Percentiles rank a stretch among this genome's conserved stretches.
Evolutionary conservation across 1,284 basidiomycete species (phyloP).

Genomic region (Polyporus tsugae): DNA sequence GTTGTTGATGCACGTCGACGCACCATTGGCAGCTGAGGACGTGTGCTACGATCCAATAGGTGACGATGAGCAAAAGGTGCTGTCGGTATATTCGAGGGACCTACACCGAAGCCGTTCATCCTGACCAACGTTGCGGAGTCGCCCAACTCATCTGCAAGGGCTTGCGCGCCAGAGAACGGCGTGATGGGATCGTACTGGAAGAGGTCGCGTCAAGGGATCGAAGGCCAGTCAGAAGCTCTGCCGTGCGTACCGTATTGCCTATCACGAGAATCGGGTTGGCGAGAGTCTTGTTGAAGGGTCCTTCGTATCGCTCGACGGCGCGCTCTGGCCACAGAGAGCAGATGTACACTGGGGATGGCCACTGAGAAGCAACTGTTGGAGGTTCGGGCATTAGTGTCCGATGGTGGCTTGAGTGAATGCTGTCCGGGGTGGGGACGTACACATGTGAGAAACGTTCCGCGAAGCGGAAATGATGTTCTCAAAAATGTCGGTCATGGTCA

Average conservation of each 20-base stretch:
- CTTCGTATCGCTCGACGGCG: conserved; percentile 36
- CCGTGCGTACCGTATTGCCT: conserved; percentile 28
- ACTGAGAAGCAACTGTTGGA: conserved; percentile 17
- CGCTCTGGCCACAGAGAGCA: conserved; percentile 32
- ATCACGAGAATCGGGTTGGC: conserved; percentile 34
- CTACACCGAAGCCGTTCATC: conserved; percentile 33
- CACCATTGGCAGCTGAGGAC: background rate
- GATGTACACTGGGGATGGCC: conserved; percentile 19
- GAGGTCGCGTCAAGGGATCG: too few species aligned
- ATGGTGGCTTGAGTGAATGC: too few species aligned
- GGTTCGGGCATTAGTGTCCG: too few species aligned
- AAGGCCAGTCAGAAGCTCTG: background rate
- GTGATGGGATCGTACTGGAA: conserved; percentile 33
- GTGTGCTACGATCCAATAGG: conserved; percentile 4
- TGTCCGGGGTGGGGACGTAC: conserved; percentile 24
- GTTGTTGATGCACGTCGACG: conserved; percentile 8
- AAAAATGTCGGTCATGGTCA: conserved; percentile 28
- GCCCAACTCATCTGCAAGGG: conserved; percentile 26
- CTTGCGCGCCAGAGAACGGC: conserved; percentile 27
- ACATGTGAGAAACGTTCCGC: conserved; percentile 28
- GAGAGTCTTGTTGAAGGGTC: conserved; percentile 35
- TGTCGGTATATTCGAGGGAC: background rate
- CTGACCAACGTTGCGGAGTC: conserved; percentile 28
- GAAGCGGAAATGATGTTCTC: conserved; percentile 26
- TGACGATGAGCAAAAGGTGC: background rate